These are phyloP conservation scores for Rhododendron henanense DNA, from an alignment of 148 eudicot genomes.

Conservation along the genomic window DNA sequence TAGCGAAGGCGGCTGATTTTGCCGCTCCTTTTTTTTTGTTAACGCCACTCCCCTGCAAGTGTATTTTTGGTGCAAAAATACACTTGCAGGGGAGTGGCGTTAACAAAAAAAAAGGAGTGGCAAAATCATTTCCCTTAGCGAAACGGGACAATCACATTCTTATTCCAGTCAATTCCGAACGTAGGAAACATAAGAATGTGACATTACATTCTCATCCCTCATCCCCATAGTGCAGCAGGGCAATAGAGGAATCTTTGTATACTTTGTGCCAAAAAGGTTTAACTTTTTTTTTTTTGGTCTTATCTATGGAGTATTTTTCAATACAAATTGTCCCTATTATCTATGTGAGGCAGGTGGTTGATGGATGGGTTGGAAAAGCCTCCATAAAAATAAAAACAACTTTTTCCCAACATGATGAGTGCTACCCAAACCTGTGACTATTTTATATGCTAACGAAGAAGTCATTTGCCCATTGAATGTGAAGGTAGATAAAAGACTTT, in stretches of 20 bases:
- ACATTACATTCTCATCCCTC: no score
- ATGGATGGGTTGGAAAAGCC: not conserved
- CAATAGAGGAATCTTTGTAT: not conserved
- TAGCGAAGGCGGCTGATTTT: no score
- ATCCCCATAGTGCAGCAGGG: not conserved
- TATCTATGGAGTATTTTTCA: not conserved
- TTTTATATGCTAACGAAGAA: not conserved
- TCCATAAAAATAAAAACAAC: not conserved
- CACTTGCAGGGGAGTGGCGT: no score
- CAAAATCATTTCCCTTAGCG: no score
- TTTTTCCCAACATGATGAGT: not conserved
- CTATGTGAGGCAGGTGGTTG: not conserved
- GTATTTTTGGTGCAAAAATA: no score
- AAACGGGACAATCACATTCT: no score
- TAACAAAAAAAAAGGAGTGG: no score
- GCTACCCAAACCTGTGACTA: not conserved
- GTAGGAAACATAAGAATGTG: no score
- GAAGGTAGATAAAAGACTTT: not conserved
- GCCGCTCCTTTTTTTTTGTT: no score
- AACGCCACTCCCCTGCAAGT: no score
- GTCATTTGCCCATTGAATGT: not conserved
- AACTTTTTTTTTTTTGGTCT: not conserved
- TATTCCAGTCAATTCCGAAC: not conserved
- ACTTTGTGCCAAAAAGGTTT: not conserved
- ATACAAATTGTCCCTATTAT: not conserved